phyloP scores from a whole-genome alignment of 1,139 yeast genomes.

The Pneumocystis wakefieldiae region DNA sequence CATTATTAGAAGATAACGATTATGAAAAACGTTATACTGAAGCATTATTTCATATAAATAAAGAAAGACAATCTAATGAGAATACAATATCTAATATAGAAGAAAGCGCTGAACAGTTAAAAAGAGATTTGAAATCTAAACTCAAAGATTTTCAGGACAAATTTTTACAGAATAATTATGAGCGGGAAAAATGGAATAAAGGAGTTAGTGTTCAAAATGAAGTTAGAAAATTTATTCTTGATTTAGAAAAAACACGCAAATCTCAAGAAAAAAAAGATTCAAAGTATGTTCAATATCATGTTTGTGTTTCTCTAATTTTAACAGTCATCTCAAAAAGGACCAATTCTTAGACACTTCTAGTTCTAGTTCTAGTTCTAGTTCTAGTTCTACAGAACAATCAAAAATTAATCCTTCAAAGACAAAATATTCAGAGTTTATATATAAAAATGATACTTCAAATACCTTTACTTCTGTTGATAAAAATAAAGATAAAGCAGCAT shows the following conservation, averaged over 20 bases:
- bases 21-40: conserved; percentile 44
- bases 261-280: not conserved
- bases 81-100: conserved; percentile 58
- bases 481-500: conserved; percentile 57
- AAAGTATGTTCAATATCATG: not conserved
- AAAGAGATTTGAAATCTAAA: conserved; percentile 40
- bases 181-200: conserved; percentile 64
- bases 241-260: conserved; percentile 27
- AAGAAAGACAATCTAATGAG: conserved; percentile 41
- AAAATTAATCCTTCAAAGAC: not conserved
- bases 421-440: not conserved
- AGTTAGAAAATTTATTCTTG: conserved; percentile 49
- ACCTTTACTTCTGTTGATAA: not conserved
- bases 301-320: not conserved
- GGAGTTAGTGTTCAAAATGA: conserved; percentile 65
- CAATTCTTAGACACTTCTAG: not conserved
- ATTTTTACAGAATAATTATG: conserved; percentile 32
- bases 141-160: conserved; percentile 25
- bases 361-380: too few relatives aligned
- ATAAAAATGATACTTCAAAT: not conserved
- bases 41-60: conserved; percentile 39
- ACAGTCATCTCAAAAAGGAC: not conserved
- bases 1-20: conserved; percentile 28
- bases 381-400: not conserved
- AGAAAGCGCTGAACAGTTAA: conserved; percentile 54